A percentile compares a stretch with the other conserved stretches of the same genome.
Evolutionary conservation across 1,139 yeast species (phyloP).

Genomic region (Debaryomyces singareniensis): DNA sequence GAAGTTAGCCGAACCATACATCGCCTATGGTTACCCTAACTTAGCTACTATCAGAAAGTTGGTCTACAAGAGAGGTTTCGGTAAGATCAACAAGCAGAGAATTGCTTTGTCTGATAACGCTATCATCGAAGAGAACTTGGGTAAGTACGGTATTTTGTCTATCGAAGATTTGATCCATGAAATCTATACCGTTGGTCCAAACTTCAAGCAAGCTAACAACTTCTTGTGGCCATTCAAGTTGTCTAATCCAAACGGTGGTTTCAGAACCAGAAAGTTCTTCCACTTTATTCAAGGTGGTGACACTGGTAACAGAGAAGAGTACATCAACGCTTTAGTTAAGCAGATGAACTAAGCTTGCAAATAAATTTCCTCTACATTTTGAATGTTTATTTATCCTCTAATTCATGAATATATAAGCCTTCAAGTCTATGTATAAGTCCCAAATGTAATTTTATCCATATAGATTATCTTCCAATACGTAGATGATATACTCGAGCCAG

Average conservation of each 20-base stretch:
- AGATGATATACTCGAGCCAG: slow-evolving; percentile 26
- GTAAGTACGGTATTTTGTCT: slow-evolving; percentile 94
- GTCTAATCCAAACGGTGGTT: slow-evolving; percentile 99
- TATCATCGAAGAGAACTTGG: slow-evolving; percentile 88
- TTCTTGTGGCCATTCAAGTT: slow-evolving; percentile 99
- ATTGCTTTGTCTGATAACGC: slow-evolving; percentile 90
- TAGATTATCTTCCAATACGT: slow-evolving; percentile 16
- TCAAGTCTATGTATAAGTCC: slow-evolving; percentile 3
- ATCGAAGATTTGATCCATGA: slow-evolving; percentile 98
- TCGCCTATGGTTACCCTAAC: slow-evolving; percentile 99
- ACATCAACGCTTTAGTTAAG: slow-evolving; percentile 96
- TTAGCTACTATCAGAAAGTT: slow-evolving; percentile 93
- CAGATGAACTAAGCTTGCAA: slow-evolving; percentile 70
- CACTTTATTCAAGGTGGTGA: slow-evolving; percentile 99
- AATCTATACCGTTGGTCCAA: slow-evolving; percentile 97
- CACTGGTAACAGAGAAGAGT: slow-evolving; percentile 99
- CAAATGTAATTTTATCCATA: slow-evolving; percentile 3
- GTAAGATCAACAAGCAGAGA: slow-evolving; percentile 99
- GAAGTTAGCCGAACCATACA: slow-evolving; percentile 97
- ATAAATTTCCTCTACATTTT: background rate
- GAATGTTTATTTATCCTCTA: slow-evolving; percentile 2
- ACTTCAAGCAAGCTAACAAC: slow-evolving; percentile 99
- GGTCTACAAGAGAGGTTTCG: slow-evolving; percentile 99
- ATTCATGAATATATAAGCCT: slow-evolving; percentile 2
- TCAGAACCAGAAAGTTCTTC: slow-evolving; percentile 99